These are phyloP conservation scores for Suillus occidentalis DNA, from an alignment of 768 basidiomycete genomes.

Conservation along the genomic window DNA sequence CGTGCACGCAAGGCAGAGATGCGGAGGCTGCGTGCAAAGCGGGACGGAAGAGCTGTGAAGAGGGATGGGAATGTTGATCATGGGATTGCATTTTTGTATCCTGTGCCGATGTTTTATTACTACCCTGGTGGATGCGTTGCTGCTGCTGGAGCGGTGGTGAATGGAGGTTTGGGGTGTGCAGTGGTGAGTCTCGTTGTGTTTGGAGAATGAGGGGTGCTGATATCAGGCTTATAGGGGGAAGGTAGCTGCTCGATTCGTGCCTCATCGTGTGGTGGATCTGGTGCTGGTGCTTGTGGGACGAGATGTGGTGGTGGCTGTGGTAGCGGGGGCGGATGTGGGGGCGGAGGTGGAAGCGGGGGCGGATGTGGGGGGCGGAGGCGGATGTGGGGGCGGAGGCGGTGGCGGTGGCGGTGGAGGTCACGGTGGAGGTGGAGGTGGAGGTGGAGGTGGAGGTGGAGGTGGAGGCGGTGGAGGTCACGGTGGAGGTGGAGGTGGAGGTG, in stretches of 20 bases:
- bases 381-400: too few species aligned
- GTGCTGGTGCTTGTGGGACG: slow-evolving; percentile 10
- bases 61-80: slow-evolving; percentile 18
- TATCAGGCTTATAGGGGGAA: background rate
- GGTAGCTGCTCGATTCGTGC: background rate
- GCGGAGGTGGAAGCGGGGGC: background rate
- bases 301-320: slow-evolving; percentile 7
- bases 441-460: too few species aligned
- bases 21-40: slow-evolving; percentile 29
- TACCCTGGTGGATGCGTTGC: slow-evolving; percentile 19
- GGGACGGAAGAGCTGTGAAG: slow-evolving; percentile 13
- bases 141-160: slow-evolving; percentile 8
- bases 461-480: too few species aligned
- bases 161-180: slow-evolving; percentile 9
- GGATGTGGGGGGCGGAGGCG: too few species aligned
- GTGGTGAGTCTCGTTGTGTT: slow-evolving; percentile 2
- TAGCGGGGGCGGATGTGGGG: slow-evolving; percentile 22
- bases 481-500: too few species aligned
- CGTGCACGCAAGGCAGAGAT: slow-evolving; percentile 27
- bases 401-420: too few species aligned
- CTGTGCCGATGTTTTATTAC: slow-evolving; percentile 37
- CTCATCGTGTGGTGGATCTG: background rate
- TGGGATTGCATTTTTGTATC: slow-evolving; percentile 37
- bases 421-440: too few species aligned
- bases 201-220: background rate